Evolutionary conservation across 2,329 filamentous ascomycete species (phyloP).

Genomic region (Diaporthe sp.): DNA sequence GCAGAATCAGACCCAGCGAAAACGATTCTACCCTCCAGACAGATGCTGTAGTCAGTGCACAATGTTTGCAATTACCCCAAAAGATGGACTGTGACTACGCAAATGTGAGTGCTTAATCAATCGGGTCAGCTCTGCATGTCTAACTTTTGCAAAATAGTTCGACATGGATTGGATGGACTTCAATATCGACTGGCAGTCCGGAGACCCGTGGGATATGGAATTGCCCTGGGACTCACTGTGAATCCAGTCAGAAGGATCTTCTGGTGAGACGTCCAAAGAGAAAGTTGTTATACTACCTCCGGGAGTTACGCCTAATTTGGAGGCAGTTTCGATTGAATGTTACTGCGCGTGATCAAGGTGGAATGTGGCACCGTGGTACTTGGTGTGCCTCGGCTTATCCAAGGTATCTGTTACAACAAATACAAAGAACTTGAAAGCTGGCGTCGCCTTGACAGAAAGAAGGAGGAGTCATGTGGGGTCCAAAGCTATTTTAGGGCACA

Average conservation of each 20-base stretch:
- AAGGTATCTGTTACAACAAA: neutral
- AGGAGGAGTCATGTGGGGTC: neutral
- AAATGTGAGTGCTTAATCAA: neutral
- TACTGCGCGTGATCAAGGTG: too few relatives aligned
- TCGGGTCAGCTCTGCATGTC: neutral
- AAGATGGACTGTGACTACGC: neutral
- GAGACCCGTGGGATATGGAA: neutral
- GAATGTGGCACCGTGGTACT: neutral
- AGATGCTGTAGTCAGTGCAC: neutral
- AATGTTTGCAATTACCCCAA: too few relatives aligned
- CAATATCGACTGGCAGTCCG: neutral
- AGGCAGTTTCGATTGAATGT: neutral
- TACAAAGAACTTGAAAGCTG: neutral
- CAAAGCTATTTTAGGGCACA: neutral
- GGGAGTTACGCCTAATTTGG: neutral
- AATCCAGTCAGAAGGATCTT: neutral
- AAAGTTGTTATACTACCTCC: neutral
- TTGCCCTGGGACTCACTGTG: too few relatives aligned
- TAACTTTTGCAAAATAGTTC: neutral
- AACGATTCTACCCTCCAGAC: neutral
- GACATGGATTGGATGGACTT: neutral
- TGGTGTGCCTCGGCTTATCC: neutral
- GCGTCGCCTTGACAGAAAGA: neutral
- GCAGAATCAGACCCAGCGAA: too few relatives aligned
- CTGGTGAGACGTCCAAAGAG: neutral